Percentiles rank a stretch among this genome's conserved stretches.
Conservation (phyloP, 257 asterid genomes). For the Knoxia roxburghii region DNA sequence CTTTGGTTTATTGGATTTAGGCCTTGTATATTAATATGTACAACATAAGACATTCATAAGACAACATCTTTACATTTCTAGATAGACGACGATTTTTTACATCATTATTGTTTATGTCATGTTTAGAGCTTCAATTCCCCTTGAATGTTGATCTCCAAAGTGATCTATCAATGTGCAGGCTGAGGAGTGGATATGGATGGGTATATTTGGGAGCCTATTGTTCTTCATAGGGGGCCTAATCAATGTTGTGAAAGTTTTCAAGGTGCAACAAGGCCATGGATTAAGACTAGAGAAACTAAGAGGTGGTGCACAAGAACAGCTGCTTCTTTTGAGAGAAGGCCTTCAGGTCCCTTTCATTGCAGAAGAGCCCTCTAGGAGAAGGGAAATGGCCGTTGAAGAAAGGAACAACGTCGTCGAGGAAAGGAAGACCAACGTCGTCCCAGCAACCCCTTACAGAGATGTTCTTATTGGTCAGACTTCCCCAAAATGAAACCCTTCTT, state of each 20-base stretch:
- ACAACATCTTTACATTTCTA: too few relatives aligned
- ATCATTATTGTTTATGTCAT: too few relatives aligned
- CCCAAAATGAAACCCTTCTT: too few relatives aligned
- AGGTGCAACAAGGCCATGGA: constrained; percentile 59
- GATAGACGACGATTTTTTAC: too few relatives aligned
- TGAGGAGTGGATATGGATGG: constrained; percentile 56
- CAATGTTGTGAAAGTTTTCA: constrained; percentile 73
- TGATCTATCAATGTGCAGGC: constrained; percentile 40
- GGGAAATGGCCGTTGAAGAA: neutral
- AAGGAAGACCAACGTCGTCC: constrained; percentile 3
- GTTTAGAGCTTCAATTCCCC: neutral
- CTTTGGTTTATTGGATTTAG: too few relatives aligned
- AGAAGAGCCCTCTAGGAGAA: constrained; percentile 27
- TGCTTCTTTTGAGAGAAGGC: constrained; percentile 49
- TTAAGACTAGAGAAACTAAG: constrained; percentile 73
- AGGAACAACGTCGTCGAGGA: constrained; percentile 17
- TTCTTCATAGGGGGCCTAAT: constrained; percentile 63
- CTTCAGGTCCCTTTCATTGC: constrained; percentile 40
- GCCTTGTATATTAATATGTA: too few relatives aligned
- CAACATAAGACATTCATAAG: too few relatives aligned
- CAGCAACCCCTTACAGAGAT: constrained; percentile 55
- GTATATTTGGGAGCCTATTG: constrained; percentile 53
- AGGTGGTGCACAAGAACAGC: constrained; percentile 70
- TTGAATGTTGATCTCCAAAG: neutral
- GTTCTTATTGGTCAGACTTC: constrained; percentile 46